Conservation (phyloP, 768 basidiomycete species). For the Lentinus tigrinus region DNA sequence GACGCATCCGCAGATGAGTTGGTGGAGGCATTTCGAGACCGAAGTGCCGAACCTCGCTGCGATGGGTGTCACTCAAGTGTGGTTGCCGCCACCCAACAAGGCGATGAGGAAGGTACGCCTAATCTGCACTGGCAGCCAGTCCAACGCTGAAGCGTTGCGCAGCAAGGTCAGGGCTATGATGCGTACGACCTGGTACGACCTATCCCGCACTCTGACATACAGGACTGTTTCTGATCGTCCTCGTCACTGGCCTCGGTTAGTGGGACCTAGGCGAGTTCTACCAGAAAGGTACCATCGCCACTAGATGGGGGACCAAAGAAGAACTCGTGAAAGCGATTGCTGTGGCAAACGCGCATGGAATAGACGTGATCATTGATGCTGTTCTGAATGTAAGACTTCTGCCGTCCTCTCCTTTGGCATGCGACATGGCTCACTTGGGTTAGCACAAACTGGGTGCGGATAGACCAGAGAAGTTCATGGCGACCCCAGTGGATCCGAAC, state of each 20-base stretch:
- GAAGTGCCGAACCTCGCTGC: slow-evolving; percentile 62
- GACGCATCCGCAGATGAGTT: slow-evolving; percentile 54
- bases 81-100: slow-evolving; percentile 85
- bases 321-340: slow-evolving; percentile 72
- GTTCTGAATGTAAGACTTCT: slow-evolving; percentile 71
- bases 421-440: not conserved
- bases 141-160: slow-evolving; percentile 1
- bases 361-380: slow-evolving; percentile 82
- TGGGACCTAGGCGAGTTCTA: slow-evolving; percentile 89
- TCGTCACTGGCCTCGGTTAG: too few species aligned
- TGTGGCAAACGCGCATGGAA: slow-evolving; percentile 62
- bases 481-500: slow-evolving; percentile 65
- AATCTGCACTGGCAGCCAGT: not conserved
- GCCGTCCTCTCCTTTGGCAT: not conserved
- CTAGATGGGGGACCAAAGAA: slow-evolving; percentile 87
- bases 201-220: not conserved
- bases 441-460: slow-evolving; percentile 89
- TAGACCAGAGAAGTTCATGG: slow-evolving; percentile 63
- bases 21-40: slow-evolving; percentile 76
- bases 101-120: slow-evolving; percentile 58
- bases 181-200: slow-evolving; percentile 75
- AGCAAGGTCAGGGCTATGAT: slow-evolving; percentile 80
- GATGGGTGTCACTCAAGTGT: slow-evolving; percentile 77
- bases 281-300: slow-evolving; percentile 67
- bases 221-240: too few species aligned